A percentile compares a stretch with the other conserved stretches of the same genome.
These are phyloP conservation scores for Chaetomiaceae sp. DNA, from an alignment of 2,329 filamentous ascomycete genomes.

Conservation along the genomic window DNA sequence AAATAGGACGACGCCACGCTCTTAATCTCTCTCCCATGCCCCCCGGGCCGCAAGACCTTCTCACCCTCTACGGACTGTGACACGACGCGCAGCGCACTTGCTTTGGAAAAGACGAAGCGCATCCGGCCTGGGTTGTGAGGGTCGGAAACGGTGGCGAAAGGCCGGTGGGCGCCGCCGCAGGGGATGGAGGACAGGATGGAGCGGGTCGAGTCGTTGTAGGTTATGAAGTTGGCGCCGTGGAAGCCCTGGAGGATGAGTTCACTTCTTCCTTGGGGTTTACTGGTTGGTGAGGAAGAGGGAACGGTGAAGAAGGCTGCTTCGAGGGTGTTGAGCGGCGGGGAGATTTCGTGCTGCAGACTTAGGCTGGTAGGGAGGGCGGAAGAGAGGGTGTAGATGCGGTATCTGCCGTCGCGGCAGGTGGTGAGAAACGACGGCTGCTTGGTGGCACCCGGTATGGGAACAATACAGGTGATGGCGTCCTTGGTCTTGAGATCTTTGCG, in stretches of 20 bases:
- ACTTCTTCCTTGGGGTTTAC: conserved; percentile 11
- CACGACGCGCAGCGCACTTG: conserved; percentile 33
- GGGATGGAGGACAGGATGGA: conserved; percentile 67
- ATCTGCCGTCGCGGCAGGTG: conserved; percentile 72
- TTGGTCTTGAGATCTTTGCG: conserved; percentile 40
- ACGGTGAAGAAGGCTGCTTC: conserved; percentile 62
- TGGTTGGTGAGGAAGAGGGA: not conserved
- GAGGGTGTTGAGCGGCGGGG: conserved; percentile 69
- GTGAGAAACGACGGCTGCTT: conserved; percentile 53
- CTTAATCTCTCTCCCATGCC: conserved; percentile 81
- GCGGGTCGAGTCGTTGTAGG: conserved; percentile 72
- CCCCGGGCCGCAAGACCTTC: conserved; percentile 59
- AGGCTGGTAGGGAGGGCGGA: conserved; percentile 14
- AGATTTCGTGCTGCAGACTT: conserved; percentile 60
- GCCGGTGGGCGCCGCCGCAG: conserved; percentile 80
- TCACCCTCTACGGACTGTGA: conserved; percentile 29
- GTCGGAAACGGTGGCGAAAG: conserved; percentile 53
- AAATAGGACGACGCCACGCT: conserved; percentile 41
- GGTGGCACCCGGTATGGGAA: conserved; percentile 37
- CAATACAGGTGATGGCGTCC: conserved; percentile 67
- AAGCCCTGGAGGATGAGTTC: conserved; percentile 76
- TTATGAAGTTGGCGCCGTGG: conserved; percentile 69
- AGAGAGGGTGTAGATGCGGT: conserved; percentile 55
- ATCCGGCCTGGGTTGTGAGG: conserved; percentile 34
- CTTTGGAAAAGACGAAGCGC: conserved; percentile 62